Percentiles rank a stretch among this genome's conserved stretches.
Evolutionary conservation across 495 filamentous ascomycete species (phyloP).

Genomic region (Symbiotaphrina buchneri): DNA sequence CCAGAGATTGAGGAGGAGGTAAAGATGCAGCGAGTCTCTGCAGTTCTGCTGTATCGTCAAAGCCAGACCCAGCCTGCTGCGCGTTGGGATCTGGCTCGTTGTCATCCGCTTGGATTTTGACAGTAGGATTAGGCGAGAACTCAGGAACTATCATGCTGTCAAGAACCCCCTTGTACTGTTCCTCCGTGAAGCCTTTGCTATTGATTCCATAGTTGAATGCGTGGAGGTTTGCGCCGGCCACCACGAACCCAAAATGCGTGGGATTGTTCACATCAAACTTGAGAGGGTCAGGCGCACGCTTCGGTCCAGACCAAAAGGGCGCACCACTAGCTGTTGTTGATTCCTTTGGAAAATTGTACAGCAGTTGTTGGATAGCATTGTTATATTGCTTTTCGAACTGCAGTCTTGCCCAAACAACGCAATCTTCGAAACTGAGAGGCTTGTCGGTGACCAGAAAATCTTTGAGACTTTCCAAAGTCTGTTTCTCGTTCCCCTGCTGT

Average conservation of each 20-base stretch:
- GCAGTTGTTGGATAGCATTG: constrained; percentile 86
- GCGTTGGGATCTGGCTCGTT: constrained; percentile 90
- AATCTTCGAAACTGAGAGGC: constrained; percentile 84
- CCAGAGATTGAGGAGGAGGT: constrained; percentile 56
- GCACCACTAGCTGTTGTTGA: constrained; percentile 69
- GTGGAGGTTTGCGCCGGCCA: constrained; percentile 78
- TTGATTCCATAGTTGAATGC: constrained; percentile 98
- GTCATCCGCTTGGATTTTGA: constrained; percentile 94
- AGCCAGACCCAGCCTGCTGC: constrained; percentile 20
- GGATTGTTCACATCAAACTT: constrained; percentile 69
- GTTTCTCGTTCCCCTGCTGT: constrained; percentile 90
- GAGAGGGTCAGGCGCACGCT: constrained; percentile 82
- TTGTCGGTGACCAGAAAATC: constrained; percentile 87
- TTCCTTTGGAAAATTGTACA: constrained; percentile 97
- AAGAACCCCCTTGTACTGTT: constrained; percentile 52
- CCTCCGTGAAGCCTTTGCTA: constrained; percentile 39
- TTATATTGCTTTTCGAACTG: constrained; percentile 96
- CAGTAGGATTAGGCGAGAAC: constrained; percentile 72
- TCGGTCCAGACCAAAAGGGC: constrained; percentile 96
- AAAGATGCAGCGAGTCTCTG: constrained; percentile 39
- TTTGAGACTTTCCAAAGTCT: constrained; percentile 72
- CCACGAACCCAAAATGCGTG: constrained; percentile 68
- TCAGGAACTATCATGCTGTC: constrained; percentile 93
- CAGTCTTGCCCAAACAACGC: constrained; percentile 77
- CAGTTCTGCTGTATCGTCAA: constrained; percentile 53